Evolutionary conservation across 805 yeast species (phyloP).

Genomic region (Myxozyma monticola): DNA sequence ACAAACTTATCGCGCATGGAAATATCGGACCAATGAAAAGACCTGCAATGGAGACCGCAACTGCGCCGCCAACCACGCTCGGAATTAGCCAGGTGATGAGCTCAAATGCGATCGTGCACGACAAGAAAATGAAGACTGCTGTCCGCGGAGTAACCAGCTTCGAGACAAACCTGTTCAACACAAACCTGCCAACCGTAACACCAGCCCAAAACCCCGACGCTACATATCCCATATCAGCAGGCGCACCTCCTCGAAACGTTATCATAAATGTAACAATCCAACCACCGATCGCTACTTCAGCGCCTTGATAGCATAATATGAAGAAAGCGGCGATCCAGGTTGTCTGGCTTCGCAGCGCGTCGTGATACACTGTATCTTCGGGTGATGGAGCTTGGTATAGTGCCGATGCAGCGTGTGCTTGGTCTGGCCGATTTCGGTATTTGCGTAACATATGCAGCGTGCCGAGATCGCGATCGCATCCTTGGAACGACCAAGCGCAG

Average conservation of each 20-base stretch:
- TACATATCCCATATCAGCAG: constrained; percentile 55
- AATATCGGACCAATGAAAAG: constrained; percentile 65
- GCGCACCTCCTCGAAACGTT: constrained; percentile 52
- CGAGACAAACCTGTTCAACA: constrained; percentile 43
- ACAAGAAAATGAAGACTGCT: constrained; percentile 44
- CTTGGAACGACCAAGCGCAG: constrained; percentile 2
- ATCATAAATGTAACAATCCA: constrained; percentile 67
- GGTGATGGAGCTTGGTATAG: too few relatives aligned
- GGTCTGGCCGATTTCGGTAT: background rate
- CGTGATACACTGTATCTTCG: constrained; percentile 3
- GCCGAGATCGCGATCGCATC: constrained; percentile 13
- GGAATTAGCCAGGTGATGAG: constrained; percentile 53
- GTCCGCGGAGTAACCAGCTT: constrained; percentile 18
- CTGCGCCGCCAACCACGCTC: constrained; percentile 46
- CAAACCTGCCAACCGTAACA: constrained; percentile 62
- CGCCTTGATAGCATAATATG: constrained; percentile 64
- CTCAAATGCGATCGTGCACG: constrained; percentile 42
- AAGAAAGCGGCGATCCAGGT: constrained; percentile 52
- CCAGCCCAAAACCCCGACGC: constrained; percentile 75
- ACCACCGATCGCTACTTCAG: constrained; percentile 69
- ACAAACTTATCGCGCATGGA: constrained; percentile 66
- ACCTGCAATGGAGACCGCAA: constrained; percentile 52
- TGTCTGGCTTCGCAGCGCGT: background rate
- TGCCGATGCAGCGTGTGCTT: too few relatives aligned
- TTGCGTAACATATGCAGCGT: background rate